Evolutionary conservation across 2,329 filamentous ascomycete genomes (phyloP).

Genomic region (Bretziella fagacearum): DNA sequence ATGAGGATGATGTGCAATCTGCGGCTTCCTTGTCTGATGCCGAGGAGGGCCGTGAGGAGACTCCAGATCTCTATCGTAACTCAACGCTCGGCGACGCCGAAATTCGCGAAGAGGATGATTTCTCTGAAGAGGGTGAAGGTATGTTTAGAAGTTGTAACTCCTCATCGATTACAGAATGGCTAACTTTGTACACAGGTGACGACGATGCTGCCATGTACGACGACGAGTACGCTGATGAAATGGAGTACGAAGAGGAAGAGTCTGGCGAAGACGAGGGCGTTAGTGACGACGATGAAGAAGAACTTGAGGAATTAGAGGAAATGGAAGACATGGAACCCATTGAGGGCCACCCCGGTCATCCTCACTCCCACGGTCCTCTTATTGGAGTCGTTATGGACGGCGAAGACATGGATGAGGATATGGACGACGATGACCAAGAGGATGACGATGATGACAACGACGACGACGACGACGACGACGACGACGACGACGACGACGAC

Average conservation of each 20-base stretch:
- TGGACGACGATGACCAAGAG: slow-evolving; percentile 38
- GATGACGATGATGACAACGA: slow-evolving; percentile 34
- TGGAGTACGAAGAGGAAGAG: slow-evolving; percentile 77
- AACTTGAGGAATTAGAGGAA: slow-evolving; percentile 11
- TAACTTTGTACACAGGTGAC: neutral
- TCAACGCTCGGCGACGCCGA: slow-evolving; percentile 92
- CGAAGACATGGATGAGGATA: slow-evolving; percentile 44
- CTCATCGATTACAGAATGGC: slow-evolving; percentile 14
- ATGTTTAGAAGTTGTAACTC: slow-evolving; percentile 17
- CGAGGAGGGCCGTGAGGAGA: slow-evolving; percentile 80
- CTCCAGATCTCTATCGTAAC: slow-evolving; percentile 90
- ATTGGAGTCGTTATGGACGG: slow-evolving; percentile 68
- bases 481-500: slow-evolving; percentile 35
- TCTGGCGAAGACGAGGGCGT: slow-evolving; percentile 67
- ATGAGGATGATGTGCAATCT: slow-evolving; percentile 69
- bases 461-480: slow-evolving; percentile 28
- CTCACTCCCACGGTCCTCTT: slow-evolving; percentile 23
- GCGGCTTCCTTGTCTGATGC: slow-evolving; percentile 79
- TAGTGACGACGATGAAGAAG: slow-evolving; percentile 73
- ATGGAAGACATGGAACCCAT: slow-evolving; percentile 72
- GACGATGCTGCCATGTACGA: slow-evolving; percentile 78
- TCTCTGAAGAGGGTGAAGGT: slow-evolving; percentile 34
- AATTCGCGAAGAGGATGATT: slow-evolving; percentile 49
- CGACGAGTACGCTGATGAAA: slow-evolving; percentile 79
- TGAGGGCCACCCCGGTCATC: slow-evolving; percentile 51